phyloP scores from a whole-genome alignment of 1,139 yeast genomes.

The Hanseniaspora uvarum region DNA sequence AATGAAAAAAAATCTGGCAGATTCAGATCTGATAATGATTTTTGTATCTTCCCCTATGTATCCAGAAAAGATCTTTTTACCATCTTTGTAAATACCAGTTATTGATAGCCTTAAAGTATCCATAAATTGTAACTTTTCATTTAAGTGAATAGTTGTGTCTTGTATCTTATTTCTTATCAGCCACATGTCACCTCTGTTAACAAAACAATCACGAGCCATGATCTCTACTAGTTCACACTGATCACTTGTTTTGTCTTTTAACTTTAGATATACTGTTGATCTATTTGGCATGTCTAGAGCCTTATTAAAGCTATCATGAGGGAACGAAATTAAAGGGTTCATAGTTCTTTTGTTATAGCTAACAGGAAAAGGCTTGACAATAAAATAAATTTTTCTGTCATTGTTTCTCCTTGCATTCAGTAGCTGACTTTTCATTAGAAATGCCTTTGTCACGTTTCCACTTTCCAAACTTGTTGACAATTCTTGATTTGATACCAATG shows the following conservation, averaged over 20 bases:
- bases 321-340: slow-evolving; percentile 43
- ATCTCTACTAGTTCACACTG: slow-evolving; percentile 78
- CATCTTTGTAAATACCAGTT: slow-evolving; percentile 59
- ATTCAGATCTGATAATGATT: slow-evolving; percentile 77
- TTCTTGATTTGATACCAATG: not conserved
- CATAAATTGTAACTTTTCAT: slow-evolving; percentile 56
- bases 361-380: slow-evolving; percentile 35
- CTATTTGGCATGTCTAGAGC: slow-evolving; percentile 59
- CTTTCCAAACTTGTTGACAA: slow-evolving; percentile 3
- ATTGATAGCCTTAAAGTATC: slow-evolving; percentile 57
- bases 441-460: not conserved
- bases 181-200: slow-evolving; percentile 95
- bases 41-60: slow-evolving; percentile 68
- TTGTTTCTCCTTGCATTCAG: slow-evolving; percentile 1
- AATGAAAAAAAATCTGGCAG: slow-evolving; percentile 71
- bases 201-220: slow-evolving; percentile 65
- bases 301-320: slow-evolving; percentile 53
- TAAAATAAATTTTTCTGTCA: slow-evolving; percentile 37
- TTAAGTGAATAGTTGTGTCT: slow-evolving; percentile 54
- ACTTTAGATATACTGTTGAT: slow-evolving; percentile 47
- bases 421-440: not conserved
- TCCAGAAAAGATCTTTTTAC: slow-evolving; percentile 52
- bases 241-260: slow-evolving; percentile 41
- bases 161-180: slow-evolving; percentile 53
- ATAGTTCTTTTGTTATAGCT: slow-evolving; percentile 31